These are phyloP conservation scores for Saturnispora sekii DNA, from an alignment of 805 yeast genomes.

Conservation along the genomic window DNA sequence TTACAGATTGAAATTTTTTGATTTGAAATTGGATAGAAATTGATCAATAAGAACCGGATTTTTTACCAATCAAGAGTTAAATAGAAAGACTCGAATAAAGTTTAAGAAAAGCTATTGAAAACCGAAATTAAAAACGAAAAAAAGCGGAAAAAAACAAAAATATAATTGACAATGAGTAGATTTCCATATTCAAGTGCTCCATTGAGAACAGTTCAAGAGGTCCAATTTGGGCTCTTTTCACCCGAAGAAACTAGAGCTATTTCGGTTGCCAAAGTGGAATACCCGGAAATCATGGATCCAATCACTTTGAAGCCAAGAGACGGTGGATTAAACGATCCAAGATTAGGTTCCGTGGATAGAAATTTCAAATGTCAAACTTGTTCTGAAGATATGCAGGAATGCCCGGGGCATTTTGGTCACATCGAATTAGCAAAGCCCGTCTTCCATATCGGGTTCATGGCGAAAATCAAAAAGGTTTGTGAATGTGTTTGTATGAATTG, in stretches of 20 bases:
- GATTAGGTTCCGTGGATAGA: slow-evolving; percentile 94
- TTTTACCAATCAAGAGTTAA: too few species aligned
- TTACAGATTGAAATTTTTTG: too few species aligned
- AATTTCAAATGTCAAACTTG: slow-evolving; percentile 98
- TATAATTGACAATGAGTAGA: slow-evolving; percentile 24
- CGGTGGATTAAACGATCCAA: slow-evolving; percentile 95
- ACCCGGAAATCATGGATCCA: slow-evolving; percentile 99
- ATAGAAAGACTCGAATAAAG: too few species aligned
- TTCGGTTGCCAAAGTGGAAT: slow-evolving; percentile 95
- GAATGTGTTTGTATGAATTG: slow-evolving; percentile 99
- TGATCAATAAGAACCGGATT: neutral
- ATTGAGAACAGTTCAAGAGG: slow-evolving; percentile 93
- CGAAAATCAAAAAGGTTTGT: slow-evolving; percentile 88
- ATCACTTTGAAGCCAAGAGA: slow-evolving; percentile 89
- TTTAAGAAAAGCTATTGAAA: neutral
- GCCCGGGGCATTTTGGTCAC: slow-evolving; percentile 99
- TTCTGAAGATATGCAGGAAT: slow-evolving; percentile 98
- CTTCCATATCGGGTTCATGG: slow-evolving; percentile 91
- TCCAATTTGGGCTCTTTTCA: slow-evolving; percentile 94
- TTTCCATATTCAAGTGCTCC: slow-evolving; percentile 98
- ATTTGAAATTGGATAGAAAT: neutral
- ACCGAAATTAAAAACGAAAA: neutral
- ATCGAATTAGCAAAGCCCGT: slow-evolving; percentile 98
- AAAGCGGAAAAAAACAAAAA: slow-evolving; percentile 1
- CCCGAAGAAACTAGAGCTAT: slow-evolving; percentile 98